phyloP scores from a whole-genome alignment of 345 rosid genomes.

The Anastatica hierochuntica region DNA sequence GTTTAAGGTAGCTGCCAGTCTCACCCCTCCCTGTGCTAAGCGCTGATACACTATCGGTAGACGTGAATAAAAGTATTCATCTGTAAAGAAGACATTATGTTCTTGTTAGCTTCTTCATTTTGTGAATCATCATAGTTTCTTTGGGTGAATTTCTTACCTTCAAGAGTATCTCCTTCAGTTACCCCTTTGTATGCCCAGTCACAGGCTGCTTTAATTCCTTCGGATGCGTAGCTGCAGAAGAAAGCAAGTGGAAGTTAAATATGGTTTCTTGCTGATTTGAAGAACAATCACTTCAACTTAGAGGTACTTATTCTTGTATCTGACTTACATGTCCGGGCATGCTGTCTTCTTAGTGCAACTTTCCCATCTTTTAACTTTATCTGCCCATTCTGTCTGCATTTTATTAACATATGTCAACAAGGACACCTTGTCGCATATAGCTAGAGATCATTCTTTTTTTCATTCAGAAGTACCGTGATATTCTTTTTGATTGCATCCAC shows the following conservation, averaged over 20 bases:
- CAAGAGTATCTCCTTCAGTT: constrained; percentile 40
- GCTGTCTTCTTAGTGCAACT: constrained; percentile 43
- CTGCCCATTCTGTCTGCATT: constrained; percentile 55
- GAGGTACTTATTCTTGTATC: no score
- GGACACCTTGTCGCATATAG: background rate
- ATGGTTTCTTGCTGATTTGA: background rate
- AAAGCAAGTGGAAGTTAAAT: no score
- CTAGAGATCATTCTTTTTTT: background rate
- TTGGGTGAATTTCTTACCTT: constrained; percentile 30
- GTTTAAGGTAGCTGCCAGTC: constrained; percentile 77
- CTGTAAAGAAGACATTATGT: constrained; percentile 30
- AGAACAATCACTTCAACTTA: constrained; percentile 4
- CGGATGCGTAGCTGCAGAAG: constrained; percentile 23
- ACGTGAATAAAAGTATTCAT: constrained; percentile 68
- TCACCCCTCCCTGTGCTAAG: constrained; percentile 80
- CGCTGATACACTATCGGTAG: constrained; percentile 49
- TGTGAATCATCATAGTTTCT: background rate
- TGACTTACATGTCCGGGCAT: constrained; percentile 65
- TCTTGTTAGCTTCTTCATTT: background rate
- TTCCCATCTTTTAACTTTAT: constrained; percentile 60
- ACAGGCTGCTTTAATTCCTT: constrained; percentile 73
- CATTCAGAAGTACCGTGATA: constrained; percentile 45
- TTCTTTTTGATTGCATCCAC: constrained; percentile 54
- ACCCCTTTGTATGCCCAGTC: constrained; percentile 84
- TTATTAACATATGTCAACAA: background rate